Base-by-base conservation (phyloP, 1,139 yeast species). In the Eremothecium sinecaudum region DNA sequence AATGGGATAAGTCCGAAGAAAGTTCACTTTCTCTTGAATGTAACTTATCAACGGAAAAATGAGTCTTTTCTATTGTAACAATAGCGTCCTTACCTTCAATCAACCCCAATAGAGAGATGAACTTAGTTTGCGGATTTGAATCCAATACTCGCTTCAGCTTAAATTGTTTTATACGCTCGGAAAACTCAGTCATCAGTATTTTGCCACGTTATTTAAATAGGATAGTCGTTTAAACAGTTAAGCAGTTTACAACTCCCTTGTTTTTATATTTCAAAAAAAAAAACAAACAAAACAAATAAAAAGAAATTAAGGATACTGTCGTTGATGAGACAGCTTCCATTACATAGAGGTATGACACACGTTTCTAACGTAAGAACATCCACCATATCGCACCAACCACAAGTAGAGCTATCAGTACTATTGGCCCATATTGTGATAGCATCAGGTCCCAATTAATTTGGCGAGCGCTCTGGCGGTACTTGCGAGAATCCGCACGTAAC, bases 361-460 rank as follows among this genome's bases (percentile, higher is more conserved):
- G n/a, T 8, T 11, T 23, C 13, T 11, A 24, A 16, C 72, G 63
- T 27, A 82, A 62, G 50, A 83, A 75, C 58, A 81, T 66, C 71
- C 84, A 87, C 81, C 93, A 90, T 31, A 90, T 61, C 37, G 90
- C 58, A 50, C 90, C 81, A 26, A 90, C 75, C 43, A 86, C 64
- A 33, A 90, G 59, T 33, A 90, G 63, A 1, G 78, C 77, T 15
- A 79, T 68, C 3, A 87, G 81, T 11, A 71, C 81, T 28, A 87
- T 67, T 2, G 97, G 96, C 4, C 86, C 81, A 55, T 90, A 90
- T 59, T 90, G 94, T 49, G 86, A 73, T 40, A 90, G 64, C 61
- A 90, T 62, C 9, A 95, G 80, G 52, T 92, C 95, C 47, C 90
- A 70, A 57, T 90, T 90, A 56, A 92, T 87, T 53, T 82, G 75